Evolutionary conservation across 2,329 filamentous ascomycete species (phyloP), one percentile per base, ranked within the genome.

Genomic region (Xylariales sp.): DNA sequence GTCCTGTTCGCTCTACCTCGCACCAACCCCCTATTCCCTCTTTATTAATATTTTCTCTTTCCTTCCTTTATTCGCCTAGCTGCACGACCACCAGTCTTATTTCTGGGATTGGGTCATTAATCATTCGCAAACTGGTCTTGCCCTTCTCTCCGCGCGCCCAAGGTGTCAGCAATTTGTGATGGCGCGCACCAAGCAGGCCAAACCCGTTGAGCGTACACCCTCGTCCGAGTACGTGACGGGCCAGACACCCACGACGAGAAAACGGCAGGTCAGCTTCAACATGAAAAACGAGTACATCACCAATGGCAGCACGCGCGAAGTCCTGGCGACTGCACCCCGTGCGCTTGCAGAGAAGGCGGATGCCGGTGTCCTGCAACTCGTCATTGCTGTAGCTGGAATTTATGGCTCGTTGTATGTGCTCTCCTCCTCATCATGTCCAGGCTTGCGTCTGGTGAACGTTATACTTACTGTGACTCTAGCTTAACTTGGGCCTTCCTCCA

Each of bases 401-500:
- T 98, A 98, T 62, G 88, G 85, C 23, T 95, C 89, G 24, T 98
- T 98, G 91, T 96, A 77, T 57, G 76, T 65, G 10, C 8, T 13
- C 17, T 19, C 24, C 24, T 27, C 24, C 8, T 8, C n/a, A n/a
- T n/a, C 10, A 27, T n/a, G 24, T 10, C 24, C 8, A n/a, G n/a
- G n/a, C n/a, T n/a, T n/a, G n/a, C n/a, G n/a, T n/a, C n/a, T n/a
- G n/a, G n/a, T n/a, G n/a, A 10, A 16, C 17, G 20, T 23, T 35
- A 20, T 25, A 20, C 5, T 7, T 3, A 6, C 13, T 11, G 5
- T 18, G 23, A 14, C 16, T 19, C 12, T 44, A 89, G 91, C 67
- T 70, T 98, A 37, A 94, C 90, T 23, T 98, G 93, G 93, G 93
- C 87, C 17, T 83, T 95, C 48, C 84, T 98, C 44, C 93, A 98